Conservation (phyloP, 2,329 filamentous ascomycete species). For the Aspergillus amoenus region DNA sequence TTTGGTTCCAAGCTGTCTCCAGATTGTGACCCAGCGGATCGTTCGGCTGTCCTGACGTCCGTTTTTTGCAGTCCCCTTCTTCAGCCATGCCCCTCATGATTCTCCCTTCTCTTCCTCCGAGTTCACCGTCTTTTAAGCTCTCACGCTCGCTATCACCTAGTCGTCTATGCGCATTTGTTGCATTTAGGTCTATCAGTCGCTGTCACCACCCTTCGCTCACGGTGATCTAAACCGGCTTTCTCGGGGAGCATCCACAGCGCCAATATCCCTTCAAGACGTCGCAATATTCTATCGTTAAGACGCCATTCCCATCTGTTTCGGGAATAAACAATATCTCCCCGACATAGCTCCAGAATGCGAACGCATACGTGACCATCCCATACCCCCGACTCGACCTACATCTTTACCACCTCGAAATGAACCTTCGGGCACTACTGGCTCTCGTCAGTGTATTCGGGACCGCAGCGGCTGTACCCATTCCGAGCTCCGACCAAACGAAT, state of each 20-base stretch:
- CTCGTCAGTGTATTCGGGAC: conserved; percentile 21
- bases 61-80: not conserved
- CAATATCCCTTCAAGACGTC: not conserved
- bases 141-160: not conserved
- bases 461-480: conserved; percentile 17
- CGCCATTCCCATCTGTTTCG: not conserved
- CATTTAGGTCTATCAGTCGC: not conserved
- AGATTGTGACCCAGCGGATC: not conserved
- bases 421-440: conserved; percentile 17
- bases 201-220: not conserved
- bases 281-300: conserved; percentile 1
- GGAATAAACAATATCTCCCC: not conserved
- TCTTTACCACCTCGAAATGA: conserved; percentile 19
- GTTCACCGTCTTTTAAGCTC: not conserved
- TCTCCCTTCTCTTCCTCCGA: not conserved
- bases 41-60: not conserved
- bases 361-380: not conserved
- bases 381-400: not conserved
- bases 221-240: not conserved
- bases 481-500: conserved; percentile 12
- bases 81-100: not conserved
- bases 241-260: not conserved
- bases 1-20: not conserved
- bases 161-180: not conserved
- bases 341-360: conserved; percentile 7